Evolutionary conservation across 495 filamentous ascomycete species (phyloP).

Genomic region (Penicillium fimorum): DNA sequence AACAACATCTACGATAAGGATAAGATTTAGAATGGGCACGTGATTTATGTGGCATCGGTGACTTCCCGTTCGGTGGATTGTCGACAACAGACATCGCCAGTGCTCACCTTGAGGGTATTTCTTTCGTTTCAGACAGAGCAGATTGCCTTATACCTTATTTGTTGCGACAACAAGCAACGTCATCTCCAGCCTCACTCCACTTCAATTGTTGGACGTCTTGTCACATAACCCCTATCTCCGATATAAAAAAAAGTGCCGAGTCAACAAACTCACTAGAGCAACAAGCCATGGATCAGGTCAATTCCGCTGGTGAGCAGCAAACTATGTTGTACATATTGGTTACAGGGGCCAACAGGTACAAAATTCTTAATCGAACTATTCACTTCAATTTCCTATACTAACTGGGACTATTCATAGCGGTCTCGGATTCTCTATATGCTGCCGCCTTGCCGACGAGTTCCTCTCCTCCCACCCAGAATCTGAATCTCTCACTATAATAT

Average conservation of each 20-base stretch:
- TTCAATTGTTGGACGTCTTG: not conserved
- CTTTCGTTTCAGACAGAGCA: not conserved
- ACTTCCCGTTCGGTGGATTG: not conserved
- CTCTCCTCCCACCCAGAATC: constrained; percentile 60
- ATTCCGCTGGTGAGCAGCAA: constrained; percentile 10
- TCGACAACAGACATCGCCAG: not conserved
- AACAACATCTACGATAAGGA: constrained; percentile 6
- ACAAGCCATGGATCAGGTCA: constrained; percentile 18
- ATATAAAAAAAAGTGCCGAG: constrained; percentile 6
- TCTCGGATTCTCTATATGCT: constrained; percentile 81
- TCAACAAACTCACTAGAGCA: constrained; percentile 6
- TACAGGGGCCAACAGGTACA: constrained; percentile 53
- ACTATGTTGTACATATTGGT: constrained; percentile 41
- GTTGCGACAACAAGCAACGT: not conserved
- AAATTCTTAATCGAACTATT: not conserved
- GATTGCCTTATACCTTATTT: not conserved
- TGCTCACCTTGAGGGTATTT: not conserved
- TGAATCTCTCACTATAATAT: constrained; percentile 54
- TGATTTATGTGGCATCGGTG: not conserved
- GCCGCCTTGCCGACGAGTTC: constrained; percentile 90
- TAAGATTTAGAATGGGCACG: constrained; percentile 7
- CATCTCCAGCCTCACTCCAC: too few relatives aligned
- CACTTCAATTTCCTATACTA: not conserved
- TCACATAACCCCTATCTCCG: constrained; percentile 17
- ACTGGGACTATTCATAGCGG: constrained; percentile 55